These are phyloP conservation scores for Lepiota venenata DNA, from an alignment of 768 basidiomycete species.

Conservation along the genomic window DNA sequence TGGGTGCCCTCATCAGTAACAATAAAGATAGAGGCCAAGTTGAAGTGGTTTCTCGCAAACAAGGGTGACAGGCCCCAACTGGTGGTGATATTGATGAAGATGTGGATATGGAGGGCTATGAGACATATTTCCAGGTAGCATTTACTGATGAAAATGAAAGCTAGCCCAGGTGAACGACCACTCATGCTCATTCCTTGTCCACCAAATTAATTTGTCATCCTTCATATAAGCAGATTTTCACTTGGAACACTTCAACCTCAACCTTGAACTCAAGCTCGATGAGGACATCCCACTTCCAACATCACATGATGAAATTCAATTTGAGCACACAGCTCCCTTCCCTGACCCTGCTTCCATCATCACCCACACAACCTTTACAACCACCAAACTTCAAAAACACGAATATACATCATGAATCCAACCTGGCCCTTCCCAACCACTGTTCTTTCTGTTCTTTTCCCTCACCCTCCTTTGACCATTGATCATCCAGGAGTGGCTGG, in stretches of 20 bases:
- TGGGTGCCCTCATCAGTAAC: conserved; percentile 15
- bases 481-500: too few relatives aligned
- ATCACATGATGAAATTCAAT: conserved; percentile 4
- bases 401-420: conserved; percentile 19
- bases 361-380: conserved; percentile 11
- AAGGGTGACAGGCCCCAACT: conserved; percentile 5
- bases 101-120: conserved; percentile 2
- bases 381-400: conserved; percentile 17
- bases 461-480: conserved; percentile 15
- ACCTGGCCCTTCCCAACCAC: conserved; percentile 49
- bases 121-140: not conserved
- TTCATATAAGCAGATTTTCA: conserved; percentile 59
- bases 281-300: conserved; percentile 40
- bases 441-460: conserved; percentile 79
- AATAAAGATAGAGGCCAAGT: conserved; percentile 26
- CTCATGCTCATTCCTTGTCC: conserved; percentile 10
- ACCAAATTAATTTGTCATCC: not conserved
- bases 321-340: conserved; percentile 1
- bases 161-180: conserved; percentile 12
- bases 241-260: conserved; percentile 72
- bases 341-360: conserved; percentile 12
- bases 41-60: conserved; percentile 30
- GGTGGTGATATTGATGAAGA: conserved; percentile 9
- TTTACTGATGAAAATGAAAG: conserved; percentile 7
- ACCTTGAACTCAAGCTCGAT: conserved; percentile 70